phyloP scores from a whole-genome alignment of 768 basidiomycete species.

The Leccinellum luteum region DNA sequence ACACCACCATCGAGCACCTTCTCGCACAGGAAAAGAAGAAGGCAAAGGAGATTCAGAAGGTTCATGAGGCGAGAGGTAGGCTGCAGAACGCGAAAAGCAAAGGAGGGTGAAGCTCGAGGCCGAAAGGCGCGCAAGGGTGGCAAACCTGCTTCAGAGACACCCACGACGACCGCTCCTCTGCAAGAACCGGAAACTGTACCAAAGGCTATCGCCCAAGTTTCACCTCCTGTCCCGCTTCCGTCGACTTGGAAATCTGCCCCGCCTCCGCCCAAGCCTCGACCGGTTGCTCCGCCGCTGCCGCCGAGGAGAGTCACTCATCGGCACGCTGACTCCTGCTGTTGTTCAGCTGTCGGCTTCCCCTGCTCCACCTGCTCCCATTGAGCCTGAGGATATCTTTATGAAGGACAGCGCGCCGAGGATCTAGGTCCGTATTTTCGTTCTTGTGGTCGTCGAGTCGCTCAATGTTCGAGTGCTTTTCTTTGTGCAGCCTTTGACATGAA shows the following conservation, averaged over 20 bases:
- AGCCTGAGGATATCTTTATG: conserved; percentile 69
- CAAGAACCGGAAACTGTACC: conserved; percentile 39
- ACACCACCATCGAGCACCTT: conserved; percentile 81
- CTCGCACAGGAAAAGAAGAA: conserved; percentile 85
- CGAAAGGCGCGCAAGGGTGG: conserved; percentile 62
- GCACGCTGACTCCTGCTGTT: conserved; percentile 19
- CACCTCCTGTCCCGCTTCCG: conserved; percentile 13
- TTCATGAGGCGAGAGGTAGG: conserved; percentile 74
- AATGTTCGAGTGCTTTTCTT: background rate
- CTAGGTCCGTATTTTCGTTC: conserved; percentile 55
- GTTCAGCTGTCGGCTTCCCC: conserved; percentile 21
- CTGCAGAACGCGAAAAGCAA: conserved; percentile 72
- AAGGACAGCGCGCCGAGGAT: conserved; percentile 86
- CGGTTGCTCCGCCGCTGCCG: conserved; percentile 38
- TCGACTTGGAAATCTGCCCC: conserved; percentile 37
- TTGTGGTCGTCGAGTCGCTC: background rate
- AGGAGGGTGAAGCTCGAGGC: conserved; percentile 72
- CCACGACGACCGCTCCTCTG: conserved; percentile 42
- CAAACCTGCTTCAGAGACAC: conserved; percentile 38
- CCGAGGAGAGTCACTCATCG: conserved; percentile 13
- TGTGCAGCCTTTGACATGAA: conserved; percentile 76
- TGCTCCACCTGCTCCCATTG: conserved; percentile 31
- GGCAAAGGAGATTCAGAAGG: conserved; percentile 88
- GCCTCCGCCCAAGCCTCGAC: conserved; percentile 29
- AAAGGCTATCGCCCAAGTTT: background rate